Evolutionary conservation across 805 yeast species (phyloP), one percentile per base, ranked within the genome.

Genomic region (Yamadazyma takamatsuzukensis): DNA sequence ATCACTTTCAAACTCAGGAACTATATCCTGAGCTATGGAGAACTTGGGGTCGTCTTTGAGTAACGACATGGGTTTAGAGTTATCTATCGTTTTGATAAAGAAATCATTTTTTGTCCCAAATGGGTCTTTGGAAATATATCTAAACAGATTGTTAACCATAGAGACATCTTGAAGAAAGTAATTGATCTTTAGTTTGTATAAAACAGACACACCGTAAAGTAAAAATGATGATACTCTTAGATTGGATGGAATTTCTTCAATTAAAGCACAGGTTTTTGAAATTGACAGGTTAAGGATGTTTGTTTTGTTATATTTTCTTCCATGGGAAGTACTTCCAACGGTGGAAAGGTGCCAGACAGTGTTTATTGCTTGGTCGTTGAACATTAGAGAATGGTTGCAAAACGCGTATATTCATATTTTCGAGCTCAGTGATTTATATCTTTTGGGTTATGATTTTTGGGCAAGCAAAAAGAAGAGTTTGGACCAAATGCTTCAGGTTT

Each of bases 131-230:
- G n/a, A n/a, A n/a, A n/a, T n/a, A n/a, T n/a, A n/a, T 25, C 21
- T 19, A 7, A 29, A 15, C 12, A 13, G 23, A 17, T 18, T 24
- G 10, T 18, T 25, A 18, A 40, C 12, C 18, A 23, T 17, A 6
- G 42, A 39, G 2, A 58, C 32, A 33, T 66, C 71, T 14, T 44
- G 45, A n/a, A 60, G 62, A 41, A 71, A 64, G 42, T 66, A 68
- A 3, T 65, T 67, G 0, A 72, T 64, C 47, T 78, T 73, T 17
- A 70, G 68, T 36, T 62, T 71, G 47, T 71, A 73, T 17, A 68
- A 57, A 27, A 76, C 40, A 1, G 74, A 55, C 1, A 72, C 54
- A 0, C 82, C 82, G 42, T 68, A 63, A 35, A 76, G 46, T 7
- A 76, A 49, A 30, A 53, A 65, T 0, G 78, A 68, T 0, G 61